These are phyloP conservation scores for Apiospora phragmitis DNA, from an alignment of 2,329 filamentous ascomycete species.

Conservation along the genomic window DNA sequence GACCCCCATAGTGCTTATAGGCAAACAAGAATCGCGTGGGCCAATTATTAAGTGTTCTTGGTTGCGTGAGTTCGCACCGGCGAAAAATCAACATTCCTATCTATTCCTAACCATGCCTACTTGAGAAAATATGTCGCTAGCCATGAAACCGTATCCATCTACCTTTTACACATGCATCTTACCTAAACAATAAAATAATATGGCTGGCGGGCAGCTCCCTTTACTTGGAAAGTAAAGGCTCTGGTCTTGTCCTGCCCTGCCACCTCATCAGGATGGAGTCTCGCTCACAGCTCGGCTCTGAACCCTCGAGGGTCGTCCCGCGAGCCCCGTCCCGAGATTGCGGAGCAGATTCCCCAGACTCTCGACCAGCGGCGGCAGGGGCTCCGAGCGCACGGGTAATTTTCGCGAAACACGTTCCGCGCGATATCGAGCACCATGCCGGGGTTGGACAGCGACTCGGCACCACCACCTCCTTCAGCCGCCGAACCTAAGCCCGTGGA, in stretches of 20 bases:
- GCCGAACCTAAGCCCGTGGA: not conserved
- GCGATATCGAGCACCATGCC: constrained; percentile 23
- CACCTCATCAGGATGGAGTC: constrained; percentile 13
- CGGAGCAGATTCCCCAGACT: constrained; percentile 25
- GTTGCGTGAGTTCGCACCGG: too few species aligned
- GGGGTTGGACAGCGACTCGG: constrained; percentile 24
- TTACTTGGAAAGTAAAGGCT: not conserved
- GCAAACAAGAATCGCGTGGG: too few species aligned
- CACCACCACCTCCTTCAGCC: constrained; percentile 6
- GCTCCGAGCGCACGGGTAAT: constrained; percentile 28
- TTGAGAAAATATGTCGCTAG: too few species aligned
- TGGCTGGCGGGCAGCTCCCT: too few species aligned
- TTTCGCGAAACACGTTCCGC: constrained; percentile 25
- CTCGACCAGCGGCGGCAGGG: constrained; percentile 32
- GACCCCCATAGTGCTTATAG: too few species aligned
- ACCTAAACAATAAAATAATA: not conserved
- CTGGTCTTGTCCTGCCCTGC: not conserved
- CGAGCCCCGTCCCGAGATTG: constrained; percentile 25
- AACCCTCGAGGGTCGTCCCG: constrained; percentile 15
- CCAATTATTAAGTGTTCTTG: too few species aligned
- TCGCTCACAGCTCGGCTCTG: constrained; percentile 22
- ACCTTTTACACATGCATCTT: too few species aligned
- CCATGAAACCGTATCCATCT: not conserved
- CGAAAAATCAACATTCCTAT: too few species aligned
- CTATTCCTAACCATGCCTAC: too few species aligned